These are phyloP conservation scores for Magnaporthiopsis rhizophila DNA, from an alignment of 2,329 filamentous ascomycete species.

Conservation along the genomic window DNA sequence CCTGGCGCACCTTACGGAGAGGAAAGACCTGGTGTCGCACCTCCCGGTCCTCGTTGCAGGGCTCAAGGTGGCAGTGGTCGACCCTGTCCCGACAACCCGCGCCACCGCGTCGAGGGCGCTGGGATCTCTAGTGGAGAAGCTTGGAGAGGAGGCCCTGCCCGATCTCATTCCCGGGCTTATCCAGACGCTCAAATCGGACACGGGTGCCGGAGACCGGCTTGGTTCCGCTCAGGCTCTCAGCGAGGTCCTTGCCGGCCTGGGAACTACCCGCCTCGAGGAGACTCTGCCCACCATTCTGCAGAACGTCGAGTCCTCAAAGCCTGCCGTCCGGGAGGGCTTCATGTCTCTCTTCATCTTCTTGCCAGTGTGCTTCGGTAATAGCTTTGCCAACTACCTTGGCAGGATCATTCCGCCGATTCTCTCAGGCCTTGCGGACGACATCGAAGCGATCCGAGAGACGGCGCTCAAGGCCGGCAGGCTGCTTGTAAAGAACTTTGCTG, in stretches of 20 bases:
- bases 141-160: conserved; percentile 91
- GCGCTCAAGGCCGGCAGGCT: conserved; percentile 86
- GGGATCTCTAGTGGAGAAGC: conserved; percentile 93
- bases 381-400: conserved; percentile 90
- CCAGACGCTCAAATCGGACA: conserved; percentile 95
- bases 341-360: conserved; percentile 99
- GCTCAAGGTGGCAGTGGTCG: conserved; percentile 79
- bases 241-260: conserved; percentile 90
- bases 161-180: conserved; percentile 97
- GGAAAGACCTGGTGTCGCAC: conserved; percentile 87
- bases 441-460: conserved; percentile 96
- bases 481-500: conserved; percentile 96
- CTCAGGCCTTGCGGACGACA: conserved; percentile 86
- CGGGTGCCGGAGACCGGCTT: conserved; percentile 88
- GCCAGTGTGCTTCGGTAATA: conserved; percentile 97
- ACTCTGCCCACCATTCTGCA: conserved; percentile 93
- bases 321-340: conserved; percentile 91
- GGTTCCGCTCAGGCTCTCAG: conserved; percentile 94
- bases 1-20: conserved; percentile 91
- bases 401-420: conserved; percentile 95
- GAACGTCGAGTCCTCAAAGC: conserved; percentile 85
- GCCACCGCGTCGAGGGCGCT: conserved; percentile 94
- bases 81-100: conserved; percentile 91
- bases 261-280: conserved; percentile 87
- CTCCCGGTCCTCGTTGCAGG: conserved; percentile 88